Percentiles rank a stretch among this genome's conserved stretches.
phyloP scores from a whole-genome alignment of 2,329 filamentous ascomycete species.

The Ascochyta lentis region DNA sequence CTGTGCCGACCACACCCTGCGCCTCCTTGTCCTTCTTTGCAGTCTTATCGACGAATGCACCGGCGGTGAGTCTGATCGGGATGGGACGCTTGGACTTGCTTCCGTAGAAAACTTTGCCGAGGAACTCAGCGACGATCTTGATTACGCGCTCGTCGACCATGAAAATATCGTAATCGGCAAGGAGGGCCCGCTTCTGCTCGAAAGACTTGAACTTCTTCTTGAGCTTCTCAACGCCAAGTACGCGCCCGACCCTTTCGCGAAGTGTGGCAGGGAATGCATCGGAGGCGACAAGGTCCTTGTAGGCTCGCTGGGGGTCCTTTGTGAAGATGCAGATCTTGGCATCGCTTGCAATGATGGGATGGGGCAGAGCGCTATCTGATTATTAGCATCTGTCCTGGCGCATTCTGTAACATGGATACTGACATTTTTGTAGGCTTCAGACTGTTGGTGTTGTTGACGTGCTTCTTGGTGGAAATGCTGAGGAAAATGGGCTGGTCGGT shows the following conservation, averaged over 20 bases:
- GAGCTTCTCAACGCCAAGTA: conserved; percentile 85
- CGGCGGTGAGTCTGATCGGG: conserved; percentile 73
- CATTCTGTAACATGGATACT: conserved; percentile 15
- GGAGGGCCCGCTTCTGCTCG: conserved; percentile 79
- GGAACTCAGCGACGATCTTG: conserved; percentile 72
- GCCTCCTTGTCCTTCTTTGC: conserved; percentile 46
- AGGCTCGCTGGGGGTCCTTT: conserved; percentile 80
- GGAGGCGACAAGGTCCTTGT: conserved; percentile 85
- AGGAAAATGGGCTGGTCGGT: conserved; percentile 66
- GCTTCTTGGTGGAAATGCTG: conserved; percentile 69
- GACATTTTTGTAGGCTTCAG: conserved; percentile 84
- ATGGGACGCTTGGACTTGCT: conserved; percentile 82
- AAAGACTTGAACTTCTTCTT: conserved; percentile 89
- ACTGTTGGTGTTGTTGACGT: conserved; percentile 73
- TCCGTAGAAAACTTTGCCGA: conserved; percentile 95
- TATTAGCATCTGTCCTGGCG: conserved; percentile 18
- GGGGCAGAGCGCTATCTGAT: conserved; percentile 64
- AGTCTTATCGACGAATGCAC: conserved; percentile 66
- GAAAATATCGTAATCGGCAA: conserved; percentile 89
- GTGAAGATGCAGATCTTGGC: conserved; percentile 85
- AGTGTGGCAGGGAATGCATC: conserved; percentile 63
- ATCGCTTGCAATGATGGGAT: conserved; percentile 71
- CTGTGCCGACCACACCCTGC: conserved; percentile 58
- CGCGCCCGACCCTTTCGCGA: conserved; percentile 57
- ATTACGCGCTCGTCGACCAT: conserved; percentile 88